These are phyloP conservation scores for Pulveroboletus sp. DNA, from an alignment of 768 basidiomycete species.

Conservation along the genomic window DNA sequence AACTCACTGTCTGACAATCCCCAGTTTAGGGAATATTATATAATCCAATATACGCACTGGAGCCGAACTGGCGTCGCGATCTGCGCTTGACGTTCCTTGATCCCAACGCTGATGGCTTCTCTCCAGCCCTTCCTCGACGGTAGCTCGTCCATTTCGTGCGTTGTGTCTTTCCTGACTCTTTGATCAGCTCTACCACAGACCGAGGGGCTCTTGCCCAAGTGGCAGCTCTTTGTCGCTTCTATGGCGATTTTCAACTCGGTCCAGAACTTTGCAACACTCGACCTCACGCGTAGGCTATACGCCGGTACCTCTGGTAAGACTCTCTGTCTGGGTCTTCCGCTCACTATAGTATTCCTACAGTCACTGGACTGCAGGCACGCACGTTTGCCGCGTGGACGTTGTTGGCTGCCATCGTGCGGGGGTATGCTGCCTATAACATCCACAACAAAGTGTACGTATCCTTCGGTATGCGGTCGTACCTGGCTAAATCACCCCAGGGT, in stretches of 20 bases:
- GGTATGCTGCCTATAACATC: constrained; percentile 89
- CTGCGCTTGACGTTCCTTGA: constrained; percentile 8
- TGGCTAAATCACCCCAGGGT: constrained; percentile 45
- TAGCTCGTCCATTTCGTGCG: not conserved
- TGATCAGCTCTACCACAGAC: constrained; percentile 56
- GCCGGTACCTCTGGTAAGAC: constrained; percentile 38
- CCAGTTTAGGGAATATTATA: constrained; percentile 24
- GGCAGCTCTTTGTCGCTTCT: constrained; percentile 79
- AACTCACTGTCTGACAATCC: constrained; percentile 13
- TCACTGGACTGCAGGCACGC: constrained; percentile 80
- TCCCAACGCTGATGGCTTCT: constrained; percentile 4
- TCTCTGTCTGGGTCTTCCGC: not conserved
- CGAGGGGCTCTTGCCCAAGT: constrained; percentile 74
- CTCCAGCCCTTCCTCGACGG: constrained; percentile 23
- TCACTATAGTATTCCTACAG: constrained; percentile 36
- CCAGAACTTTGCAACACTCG: constrained; percentile 77
- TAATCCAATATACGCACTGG: constrained; percentile 16
- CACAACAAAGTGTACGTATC: constrained; percentile 66
- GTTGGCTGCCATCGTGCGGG: constrained; percentile 74
- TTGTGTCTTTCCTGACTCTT: not conserved
- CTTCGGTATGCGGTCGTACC: not conserved
- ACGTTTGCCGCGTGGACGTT: constrained; percentile 93
- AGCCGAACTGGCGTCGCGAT: constrained; percentile 13
- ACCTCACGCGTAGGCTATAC: constrained; percentile 77
- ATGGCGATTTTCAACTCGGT: constrained; percentile 81